phyloP scores from a whole-genome alignment of 2,329 filamentous ascomycete genomes.

The Aspergillus transmontanensis region DNA sequence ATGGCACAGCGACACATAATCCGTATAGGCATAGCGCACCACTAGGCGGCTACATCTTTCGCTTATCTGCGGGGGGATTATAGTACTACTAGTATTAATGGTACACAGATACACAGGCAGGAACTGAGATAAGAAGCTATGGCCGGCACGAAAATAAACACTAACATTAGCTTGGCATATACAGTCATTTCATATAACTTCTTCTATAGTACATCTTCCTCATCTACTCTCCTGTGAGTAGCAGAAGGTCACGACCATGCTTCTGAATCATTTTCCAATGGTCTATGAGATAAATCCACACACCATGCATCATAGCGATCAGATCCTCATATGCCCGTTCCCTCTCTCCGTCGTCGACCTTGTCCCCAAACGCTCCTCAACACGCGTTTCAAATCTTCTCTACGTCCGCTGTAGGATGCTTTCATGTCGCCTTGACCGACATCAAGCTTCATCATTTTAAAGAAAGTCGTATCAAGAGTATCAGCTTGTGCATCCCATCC shows the following conservation, averaged over 20 bases:
- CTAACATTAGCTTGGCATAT: background rate
- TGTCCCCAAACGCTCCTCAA: background rate
- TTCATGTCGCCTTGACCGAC: background rate
- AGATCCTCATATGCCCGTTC: background rate
- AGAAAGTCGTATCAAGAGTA: background rate
- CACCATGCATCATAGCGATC: background rate
- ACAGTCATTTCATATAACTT: background rate
- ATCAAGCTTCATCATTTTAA: background rate
- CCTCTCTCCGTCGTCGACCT: background rate
- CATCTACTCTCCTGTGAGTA: background rate
- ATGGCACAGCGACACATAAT: background rate
- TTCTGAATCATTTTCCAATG: background rate
- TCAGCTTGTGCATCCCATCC: background rate
- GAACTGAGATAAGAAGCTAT: background rate
- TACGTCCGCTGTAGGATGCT: background rate
- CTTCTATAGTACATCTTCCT: background rate
- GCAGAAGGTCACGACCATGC: background rate
- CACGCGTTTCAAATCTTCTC: background rate
- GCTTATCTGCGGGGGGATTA: background rate
- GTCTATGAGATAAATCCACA: background rate
- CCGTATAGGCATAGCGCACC: background rate
- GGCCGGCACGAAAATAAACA: background rate
- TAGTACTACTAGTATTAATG: background rate
- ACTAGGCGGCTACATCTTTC: background rate
- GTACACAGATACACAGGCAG: background rate